Evolutionary conservation across 305 asterid genomes (phyloP).

Genomic region (Fraxinus ornus): DNA sequence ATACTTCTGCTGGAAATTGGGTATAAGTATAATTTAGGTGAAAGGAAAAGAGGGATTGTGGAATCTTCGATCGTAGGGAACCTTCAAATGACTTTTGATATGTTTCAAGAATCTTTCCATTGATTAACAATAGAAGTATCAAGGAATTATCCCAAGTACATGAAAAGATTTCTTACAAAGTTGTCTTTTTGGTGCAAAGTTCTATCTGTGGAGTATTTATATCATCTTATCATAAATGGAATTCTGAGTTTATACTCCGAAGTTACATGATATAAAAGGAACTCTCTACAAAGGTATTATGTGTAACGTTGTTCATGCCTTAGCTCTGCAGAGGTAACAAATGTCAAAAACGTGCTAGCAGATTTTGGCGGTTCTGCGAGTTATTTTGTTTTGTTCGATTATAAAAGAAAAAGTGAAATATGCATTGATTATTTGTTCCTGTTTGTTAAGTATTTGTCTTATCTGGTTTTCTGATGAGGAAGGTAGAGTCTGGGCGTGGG

Average conservation of each 20-base stretch:
- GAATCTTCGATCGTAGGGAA: constrained; percentile 5
- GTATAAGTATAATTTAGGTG: constrained; percentile 22
- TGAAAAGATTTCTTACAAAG: constrained; percentile 24
- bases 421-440: neutral
- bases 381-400: neutral
- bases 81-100: neutral
- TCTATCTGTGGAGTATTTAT: constrained; percentile 18
- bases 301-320: neutral
- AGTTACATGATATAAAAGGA: constrained; percentile 17
- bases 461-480: neutral
- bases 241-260: constrained; percentile 16
- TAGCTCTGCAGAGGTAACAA: neutral
- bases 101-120: constrained; percentile 15
- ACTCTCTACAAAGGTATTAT: constrained; percentile 22
- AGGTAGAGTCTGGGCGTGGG: neutral
- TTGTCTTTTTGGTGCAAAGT: constrained; percentile 22
- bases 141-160: constrained; percentile 23
- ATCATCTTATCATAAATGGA: neutral
- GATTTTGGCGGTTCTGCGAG: neutral
- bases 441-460: neutral
- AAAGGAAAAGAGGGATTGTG: neutral
- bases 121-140: constrained; percentile 3
- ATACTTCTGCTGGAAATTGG: constrained; percentile 29
- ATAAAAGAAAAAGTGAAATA: neutral
- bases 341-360: neutral